Evolutionary conservation across 495 filamentous ascomycete genomes (phyloP), one percentile per base, ranked within the genome.

Genomic region (Trichoderma gamsii): DNA sequence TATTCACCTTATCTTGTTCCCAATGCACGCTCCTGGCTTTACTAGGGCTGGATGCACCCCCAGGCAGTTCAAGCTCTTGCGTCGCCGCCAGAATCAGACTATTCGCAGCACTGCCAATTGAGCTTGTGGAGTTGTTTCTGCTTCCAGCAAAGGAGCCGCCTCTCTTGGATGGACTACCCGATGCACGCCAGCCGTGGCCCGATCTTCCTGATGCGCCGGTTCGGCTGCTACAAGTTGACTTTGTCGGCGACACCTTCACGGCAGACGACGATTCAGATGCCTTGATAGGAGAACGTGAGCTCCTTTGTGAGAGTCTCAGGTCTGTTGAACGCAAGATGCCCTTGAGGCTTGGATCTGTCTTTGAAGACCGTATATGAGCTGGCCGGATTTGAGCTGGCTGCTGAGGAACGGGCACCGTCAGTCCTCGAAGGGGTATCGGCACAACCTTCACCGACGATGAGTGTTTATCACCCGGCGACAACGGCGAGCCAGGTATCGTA

Each of bases 91-190:
- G 13, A 29, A 66, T 66, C n/a, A 66, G 65, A 18, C 65, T 66
- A 13, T 66, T 66, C 9, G 65, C 65, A 51, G 65, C 65, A 51
- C 65, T 66, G 18, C 65, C 65, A 35, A 66, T 32, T 2, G 65
- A 11, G 65, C 65, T 66, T 4, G 27, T 49, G 21, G 35, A 43
- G 35, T 38, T 27, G 64, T 66, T 66, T 12, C 64, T 18, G 32
- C 63, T 65, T 25, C 21, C 15, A 18, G 56, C n/a, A 25, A 29
- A 18, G 15, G 25, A 12, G 25, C 41, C 21, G 2, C 16, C 27
- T 29, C 23, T 44, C 65, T 66, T 66, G 43, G 29, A 18, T 18
- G 65, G 65, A 23, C 65, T 66, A 6, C 41, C n/a, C 21, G 65
- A 29, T 18, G 9, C 41, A n/a, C 16, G 65, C 8, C 11, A 29